Evolutionary conservation across 768 basidiomycete species (phyloP).

Genomic region (Russula sp.): DNA sequence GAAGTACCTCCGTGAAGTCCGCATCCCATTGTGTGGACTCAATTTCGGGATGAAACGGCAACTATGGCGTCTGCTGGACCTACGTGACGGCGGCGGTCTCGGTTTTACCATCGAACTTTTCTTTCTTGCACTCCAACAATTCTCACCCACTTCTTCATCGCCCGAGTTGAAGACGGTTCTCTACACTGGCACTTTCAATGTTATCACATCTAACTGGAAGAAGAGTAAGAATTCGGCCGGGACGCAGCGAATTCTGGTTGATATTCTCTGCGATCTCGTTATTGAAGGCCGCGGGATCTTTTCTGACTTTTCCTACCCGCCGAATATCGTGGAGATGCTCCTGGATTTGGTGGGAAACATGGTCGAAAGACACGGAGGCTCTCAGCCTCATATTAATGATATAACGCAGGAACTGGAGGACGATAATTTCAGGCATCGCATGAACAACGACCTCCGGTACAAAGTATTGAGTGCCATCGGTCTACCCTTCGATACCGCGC

Average conservation of each 20-base stretch:
- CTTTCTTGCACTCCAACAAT: constrained; percentile 13
- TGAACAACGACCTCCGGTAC: background rate
- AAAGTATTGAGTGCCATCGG: background rate
- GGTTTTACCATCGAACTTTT: constrained; percentile 11
- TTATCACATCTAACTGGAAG: background rate
- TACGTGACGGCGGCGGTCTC: constrained; percentile 8
- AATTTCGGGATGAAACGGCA: constrained; percentile 5
- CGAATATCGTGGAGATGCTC: background rate
- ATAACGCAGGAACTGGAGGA: background rate
- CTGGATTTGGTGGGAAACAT: background rate
- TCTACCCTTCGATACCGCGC: too few relatives aligned
- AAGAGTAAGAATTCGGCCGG: background rate
- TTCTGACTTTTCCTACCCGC: background rate
- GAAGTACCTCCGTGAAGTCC: background rate
- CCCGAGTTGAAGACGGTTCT: background rate
- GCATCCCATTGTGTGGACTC: background rate
- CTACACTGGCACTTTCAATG: background rate
- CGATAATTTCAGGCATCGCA: background rate
- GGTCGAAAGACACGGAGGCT: background rate
- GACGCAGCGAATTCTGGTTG: constrained; percentile 5
- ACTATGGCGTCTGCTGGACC: constrained; percentile 8
- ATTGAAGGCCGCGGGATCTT: background rate
- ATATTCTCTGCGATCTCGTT: constrained; percentile 15
- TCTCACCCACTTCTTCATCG: background rate
- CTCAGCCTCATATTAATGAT: background rate